A percentile compares a stretch with the other conserved stretches of the same genome.
phyloP scores from a whole-genome alignment of 306 rosid genomes.

The Vigna angularis region DNA sequence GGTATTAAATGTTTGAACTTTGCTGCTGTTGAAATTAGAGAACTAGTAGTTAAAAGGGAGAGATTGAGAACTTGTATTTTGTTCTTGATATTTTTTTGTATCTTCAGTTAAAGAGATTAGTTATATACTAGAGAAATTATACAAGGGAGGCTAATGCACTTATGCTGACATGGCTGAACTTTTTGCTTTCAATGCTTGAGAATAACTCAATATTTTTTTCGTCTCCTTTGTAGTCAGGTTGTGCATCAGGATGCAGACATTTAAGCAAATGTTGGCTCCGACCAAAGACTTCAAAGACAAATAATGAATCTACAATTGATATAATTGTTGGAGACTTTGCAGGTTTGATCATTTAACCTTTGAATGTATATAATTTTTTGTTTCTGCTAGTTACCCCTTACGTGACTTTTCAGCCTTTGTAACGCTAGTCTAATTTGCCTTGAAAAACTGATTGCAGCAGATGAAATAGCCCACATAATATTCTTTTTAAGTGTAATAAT shows the following conservation, averaged over 20 bases:
- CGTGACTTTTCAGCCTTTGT: too few relatives aligned
- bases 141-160: too few relatives aligned
- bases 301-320: conserved; percentile 63
- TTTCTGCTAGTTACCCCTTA: conserved; percentile 7
- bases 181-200: too few relatives aligned
- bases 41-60: too few relatives aligned
- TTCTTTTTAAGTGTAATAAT: not conserved
- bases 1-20: conserved; percentile 15
- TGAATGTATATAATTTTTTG: conserved; percentile 25
- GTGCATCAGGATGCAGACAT: conserved; percentile 76
- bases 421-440: not conserved
- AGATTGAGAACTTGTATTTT: too few relatives aligned
- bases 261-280: conserved; percentile 67
- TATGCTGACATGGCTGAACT: too few relatives aligned
- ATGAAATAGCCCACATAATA: not conserved
- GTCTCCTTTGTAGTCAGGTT: conserved; percentile 84
- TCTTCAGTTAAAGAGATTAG: too few relatives aligned
- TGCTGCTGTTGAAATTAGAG: not conserved
- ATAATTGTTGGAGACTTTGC: conserved; percentile 77
- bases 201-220: conserved; percentile 49
- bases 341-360: conserved; percentile 59
- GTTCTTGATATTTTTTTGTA: too few relatives aligned
- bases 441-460: conserved; percentile 8
- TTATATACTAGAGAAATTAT: too few relatives aligned
- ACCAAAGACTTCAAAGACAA: conserved; percentile 56